phyloP scores from a whole-genome alignment of 2,329 filamentous ascomycete species.

The Orbilia ellipsospora region DNA sequence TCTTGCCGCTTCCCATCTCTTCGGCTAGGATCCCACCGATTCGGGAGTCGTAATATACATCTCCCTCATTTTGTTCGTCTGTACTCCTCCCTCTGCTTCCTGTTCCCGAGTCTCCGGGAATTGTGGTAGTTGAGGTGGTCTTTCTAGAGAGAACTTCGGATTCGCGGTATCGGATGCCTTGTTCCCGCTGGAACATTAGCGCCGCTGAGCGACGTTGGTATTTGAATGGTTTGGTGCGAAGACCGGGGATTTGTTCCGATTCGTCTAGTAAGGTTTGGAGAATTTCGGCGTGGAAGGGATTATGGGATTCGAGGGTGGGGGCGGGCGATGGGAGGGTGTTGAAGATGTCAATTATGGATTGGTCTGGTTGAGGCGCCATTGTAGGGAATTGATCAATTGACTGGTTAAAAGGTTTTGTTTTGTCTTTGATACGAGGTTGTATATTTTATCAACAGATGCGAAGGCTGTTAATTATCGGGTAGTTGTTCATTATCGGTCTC shows the following conservation, averaged over 20 bases:
- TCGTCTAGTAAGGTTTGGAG: constrained; percentile 68
- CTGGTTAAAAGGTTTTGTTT: no score
- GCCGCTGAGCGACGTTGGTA: constrained; percentile 85
- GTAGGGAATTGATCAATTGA: neutral
- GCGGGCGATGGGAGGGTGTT: constrained; percentile 77
- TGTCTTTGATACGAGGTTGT: neutral
- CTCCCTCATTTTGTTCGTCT: constrained; percentile 64
- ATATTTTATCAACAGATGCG: neutral
- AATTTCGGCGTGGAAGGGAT: constrained; percentile 66
- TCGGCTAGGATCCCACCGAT: constrained; percentile 82
- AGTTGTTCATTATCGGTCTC: no score
- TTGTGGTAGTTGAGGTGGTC: constrained; percentile 72
- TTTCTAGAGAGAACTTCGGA: constrained; percentile 61
- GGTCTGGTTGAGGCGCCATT: constrained; percentile 9
- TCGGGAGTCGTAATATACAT: constrained; percentile 69
- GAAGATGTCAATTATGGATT: constrained; percentile 70
- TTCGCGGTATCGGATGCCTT: constrained; percentile 73
- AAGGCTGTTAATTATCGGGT: no score
- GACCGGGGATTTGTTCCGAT: constrained; percentile 65
- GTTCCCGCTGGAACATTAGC: constrained; percentile 84
- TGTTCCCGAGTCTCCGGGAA: constrained; percentile 74
- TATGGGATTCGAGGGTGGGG: constrained; percentile 65
- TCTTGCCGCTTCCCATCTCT: constrained; percentile 86
- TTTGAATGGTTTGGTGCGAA: constrained; percentile 75
- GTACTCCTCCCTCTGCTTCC: neutral